Base-by-base conservation (phyloP, 2,329 filamentous ascomycete species). In the Fusarium lyarnte region DNA sequence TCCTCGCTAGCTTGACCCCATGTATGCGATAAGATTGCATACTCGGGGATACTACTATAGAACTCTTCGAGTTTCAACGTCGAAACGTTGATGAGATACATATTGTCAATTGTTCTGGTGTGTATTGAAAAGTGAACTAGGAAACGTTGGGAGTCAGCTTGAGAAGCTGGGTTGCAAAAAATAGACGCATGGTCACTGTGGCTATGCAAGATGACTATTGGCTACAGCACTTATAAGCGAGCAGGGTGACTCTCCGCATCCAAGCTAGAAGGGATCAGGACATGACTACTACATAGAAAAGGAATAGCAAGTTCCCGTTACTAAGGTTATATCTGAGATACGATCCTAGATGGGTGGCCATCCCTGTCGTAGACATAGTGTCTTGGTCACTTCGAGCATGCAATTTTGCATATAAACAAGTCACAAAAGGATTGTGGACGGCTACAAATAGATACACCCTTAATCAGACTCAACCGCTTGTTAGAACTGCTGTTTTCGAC, bases 1-100 rank as follows among this genome's bases (percentile, higher is more conserved):
- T 63, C 72, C 7, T 74, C 60, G 3, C 54, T 29, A 16, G 51
- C 29, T 1, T 46, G 42, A 21, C 55, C 69, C 73, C 73, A 75
- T n/a, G 65, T 69, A 41, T 75, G 73, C 6, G 73, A 75, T 38
- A 75, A 17, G 23, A 73, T 74, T 35, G 72, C 73, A 53, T 75
- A 75, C 41, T 39, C 14, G 8, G 74, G 74, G 23, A 66, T 47
- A 21, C 45, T 54, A 14, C 66, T 64, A 49, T 57, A 41, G 21
- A 76, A 74, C 21, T 63, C 43, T 54, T 75, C 68, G 5, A 76
- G 61, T 23, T 38, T 21, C 4, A 70, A 38, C 2, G 52, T 70
- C 9, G 61, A 47, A 6, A 57, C 63, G 14, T 76, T 73, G 29
- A 76, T 64, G 39, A 76, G 73, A 42, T 73, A 64, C 74, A 76